Evolutionary conservation across 352 stramenopile genomes (phyloP).

Genomic region (Pythium chondricola): DNA sequence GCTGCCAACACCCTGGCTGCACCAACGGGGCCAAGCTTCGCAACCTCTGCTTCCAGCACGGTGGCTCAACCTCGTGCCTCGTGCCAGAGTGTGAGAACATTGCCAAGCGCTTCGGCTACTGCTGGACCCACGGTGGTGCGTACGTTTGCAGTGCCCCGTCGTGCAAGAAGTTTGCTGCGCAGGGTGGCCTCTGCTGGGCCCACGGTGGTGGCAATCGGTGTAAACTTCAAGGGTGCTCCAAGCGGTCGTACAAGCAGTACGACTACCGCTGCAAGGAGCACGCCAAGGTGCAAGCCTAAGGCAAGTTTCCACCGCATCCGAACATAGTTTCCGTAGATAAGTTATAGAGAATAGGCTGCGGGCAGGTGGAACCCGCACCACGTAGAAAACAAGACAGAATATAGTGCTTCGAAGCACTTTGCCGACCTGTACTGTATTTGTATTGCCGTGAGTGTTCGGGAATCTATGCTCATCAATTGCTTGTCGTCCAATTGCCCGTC

Average conservation of each 20-base stretch:
- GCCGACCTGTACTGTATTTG: too few species aligned
- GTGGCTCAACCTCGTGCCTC: conserved; percentile 16
- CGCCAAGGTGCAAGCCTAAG: too few species aligned
- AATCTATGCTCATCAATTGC: too few species aligned
- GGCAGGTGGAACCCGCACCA: conserved; percentile 10
- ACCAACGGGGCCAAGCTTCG: conserved; percentile 17
- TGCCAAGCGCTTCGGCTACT: conserved; percentile 24
- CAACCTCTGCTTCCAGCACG: conserved; percentile 23
- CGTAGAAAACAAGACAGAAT: neutral
- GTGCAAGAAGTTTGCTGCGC: conserved; percentile 23
- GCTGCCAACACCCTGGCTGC: conserved; percentile 14
- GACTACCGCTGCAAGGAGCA: conserved; percentile 16
- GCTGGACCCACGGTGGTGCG: conserved; percentile 21
- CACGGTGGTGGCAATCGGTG: conserved; percentile 25
- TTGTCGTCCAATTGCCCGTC: too few species aligned
- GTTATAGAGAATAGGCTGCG: conserved; percentile 13
- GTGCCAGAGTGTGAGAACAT: conserved; percentile 12
- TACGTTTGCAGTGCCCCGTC: conserved; percentile 10
- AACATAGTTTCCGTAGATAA: too few species aligned
- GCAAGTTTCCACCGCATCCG: too few species aligned
- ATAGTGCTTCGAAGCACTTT: neutral
- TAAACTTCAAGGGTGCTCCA: conserved; percentile 19
- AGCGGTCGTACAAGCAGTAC: conserved; percentile 19
- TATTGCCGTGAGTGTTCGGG: too few species aligned
- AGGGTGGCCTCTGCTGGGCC: conserved; percentile 22